A percentile compares a stretch with the other conserved stretches of the same genome.
These are phyloP conservation scores for Botrytis byssoidea DNA, from an alignment of 2,329 filamentous ascomycete genomes.

Conservation along the genomic window DNA sequence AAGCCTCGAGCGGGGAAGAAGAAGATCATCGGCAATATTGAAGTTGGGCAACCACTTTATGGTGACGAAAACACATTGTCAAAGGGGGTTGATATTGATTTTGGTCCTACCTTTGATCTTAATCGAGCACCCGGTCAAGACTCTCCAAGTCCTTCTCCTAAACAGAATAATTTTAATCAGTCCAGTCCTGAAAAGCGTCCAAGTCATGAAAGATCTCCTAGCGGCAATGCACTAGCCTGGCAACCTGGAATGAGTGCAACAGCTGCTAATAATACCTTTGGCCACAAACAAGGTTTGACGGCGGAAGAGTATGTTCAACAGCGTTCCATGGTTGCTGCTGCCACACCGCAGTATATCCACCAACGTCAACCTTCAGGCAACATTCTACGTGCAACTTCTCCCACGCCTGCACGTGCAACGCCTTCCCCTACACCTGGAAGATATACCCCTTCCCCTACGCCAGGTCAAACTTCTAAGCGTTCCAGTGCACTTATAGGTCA, in stretches of 20 bases:
- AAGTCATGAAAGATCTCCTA: conserved; percentile 40
- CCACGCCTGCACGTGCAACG: conserved; percentile 46
- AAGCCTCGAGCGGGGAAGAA: conserved; percentile 75
- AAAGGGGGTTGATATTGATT: conserved; percentile 66
- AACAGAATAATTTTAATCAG: conserved; percentile 39
- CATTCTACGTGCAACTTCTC: conserved; percentile 44
- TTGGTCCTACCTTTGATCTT: conserved; percentile 74
- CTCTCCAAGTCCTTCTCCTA: conserved; percentile 57
- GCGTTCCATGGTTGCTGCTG: conserved; percentile 58
- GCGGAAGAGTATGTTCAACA: conserved; percentile 84
- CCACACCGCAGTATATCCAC: conserved; percentile 58
- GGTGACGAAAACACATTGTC: conserved; percentile 44
- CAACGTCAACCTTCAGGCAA: conserved; percentile 56
- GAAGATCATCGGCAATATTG: conserved; percentile 64
- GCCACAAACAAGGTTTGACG: conserved; percentile 54
- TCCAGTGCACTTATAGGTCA: conserved; percentile 43
- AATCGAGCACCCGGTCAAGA: conserved; percentile 29
- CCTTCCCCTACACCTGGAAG: conserved; percentile 6
- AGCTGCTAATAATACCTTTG: conserved; percentile 46
- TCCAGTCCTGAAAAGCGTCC: conserved; percentile 45
- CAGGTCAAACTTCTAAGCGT: conserved; percentile 46
- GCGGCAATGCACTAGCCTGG: conserved; percentile 62
- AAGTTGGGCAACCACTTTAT: conserved; percentile 22
- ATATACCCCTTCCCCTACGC: conserved; percentile 38
- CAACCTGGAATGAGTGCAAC: conserved; percentile 64